These are phyloP conservation scores for Cajanus cajan DNA, from an alignment of 306 rosid species.

Conservation along the genomic window DNA sequence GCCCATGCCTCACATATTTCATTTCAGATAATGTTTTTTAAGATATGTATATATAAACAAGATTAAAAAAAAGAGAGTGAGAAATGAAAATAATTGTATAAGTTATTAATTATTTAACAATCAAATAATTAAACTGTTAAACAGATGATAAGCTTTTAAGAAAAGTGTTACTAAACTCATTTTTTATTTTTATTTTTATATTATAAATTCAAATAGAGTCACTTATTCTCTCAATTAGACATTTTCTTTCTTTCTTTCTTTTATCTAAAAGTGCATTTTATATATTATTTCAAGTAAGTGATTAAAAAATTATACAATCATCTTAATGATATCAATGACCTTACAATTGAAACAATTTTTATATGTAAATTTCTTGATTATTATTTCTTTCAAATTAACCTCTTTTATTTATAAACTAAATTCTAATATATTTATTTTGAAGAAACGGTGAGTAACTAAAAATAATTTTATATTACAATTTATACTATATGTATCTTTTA, in stretches of 20 bases:
- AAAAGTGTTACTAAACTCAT: neutral
- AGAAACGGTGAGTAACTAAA: neutral
- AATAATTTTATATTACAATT: neutral
- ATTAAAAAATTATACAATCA: too few species aligned
- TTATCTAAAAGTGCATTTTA: too few species aligned
- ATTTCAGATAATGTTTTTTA: neutral
- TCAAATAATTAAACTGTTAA: neutral
- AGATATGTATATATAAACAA: too few species aligned
- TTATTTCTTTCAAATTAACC: neutral
- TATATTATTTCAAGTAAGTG: too few species aligned
- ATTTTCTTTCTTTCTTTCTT: too few species aligned
- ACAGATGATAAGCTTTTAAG: neutral
- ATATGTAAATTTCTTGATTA: neutral
- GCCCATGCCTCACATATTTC: neutral
- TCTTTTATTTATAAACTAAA: neutral
- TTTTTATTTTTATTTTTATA: too few species aligned
- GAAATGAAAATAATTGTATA: neutral
- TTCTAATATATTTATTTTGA: neutral
- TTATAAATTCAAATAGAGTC: too few species aligned
- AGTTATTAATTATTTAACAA: neutral
- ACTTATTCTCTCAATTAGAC: too few species aligned
- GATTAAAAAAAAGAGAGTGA: too few species aligned
- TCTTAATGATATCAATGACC: too few species aligned
- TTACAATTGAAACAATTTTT: too few species aligned
- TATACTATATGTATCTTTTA: too few species aligned